Base-by-base conservation (phyloP, 176 grass and related monocot genomes). In the Elaeis guineensis region DNA sequence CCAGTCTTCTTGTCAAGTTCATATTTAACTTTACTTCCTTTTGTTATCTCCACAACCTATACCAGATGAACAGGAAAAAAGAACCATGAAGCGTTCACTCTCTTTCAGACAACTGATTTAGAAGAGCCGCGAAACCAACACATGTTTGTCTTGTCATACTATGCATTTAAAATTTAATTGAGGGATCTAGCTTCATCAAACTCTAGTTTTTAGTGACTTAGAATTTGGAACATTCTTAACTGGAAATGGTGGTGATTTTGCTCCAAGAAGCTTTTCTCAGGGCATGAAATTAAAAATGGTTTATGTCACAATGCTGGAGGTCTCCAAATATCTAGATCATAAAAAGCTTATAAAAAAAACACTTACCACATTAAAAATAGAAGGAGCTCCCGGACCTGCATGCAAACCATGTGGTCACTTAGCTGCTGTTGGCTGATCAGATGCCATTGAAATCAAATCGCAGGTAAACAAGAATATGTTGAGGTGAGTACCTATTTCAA, bases 11-110 rank as follows among this genome's bases (percentile, higher is more conserved):
- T 44, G 35, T 44, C 35, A 44, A 44, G 35, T 44, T 44, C 35
- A 0, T 44, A 44, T 11, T 55, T 55, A 55, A 55, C 54, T 55
- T 55, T 55, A 55, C 54, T 55, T 9, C 54, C 54, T 21, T 55
- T 55, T 55, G 54, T 18, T 18, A 55, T 55, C 54, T 55, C 54
- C 5, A 55, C 54, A 55, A 55, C 54, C 54, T 55, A 55, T 19
- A 16, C 17, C 52, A 17, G 6, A 55, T 44, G 35, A 19, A 14
- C 21, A 55, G 5, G 54, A 18, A 55, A 21, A 44, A 44, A 44
- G 9, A 55, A 55, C 11, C 17, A 55, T 21, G 19, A 55, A 21
- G 21, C 21, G 21, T 55, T 20, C 12, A 9, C 17, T 21, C 1
- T 6, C n/a, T 20, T 20, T 19, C 5, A 18, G 2, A 55, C 2